Conservation (phyloP, 2,329 filamentous ascomycete species). For the Keithomyces neogunnii region DNA sequence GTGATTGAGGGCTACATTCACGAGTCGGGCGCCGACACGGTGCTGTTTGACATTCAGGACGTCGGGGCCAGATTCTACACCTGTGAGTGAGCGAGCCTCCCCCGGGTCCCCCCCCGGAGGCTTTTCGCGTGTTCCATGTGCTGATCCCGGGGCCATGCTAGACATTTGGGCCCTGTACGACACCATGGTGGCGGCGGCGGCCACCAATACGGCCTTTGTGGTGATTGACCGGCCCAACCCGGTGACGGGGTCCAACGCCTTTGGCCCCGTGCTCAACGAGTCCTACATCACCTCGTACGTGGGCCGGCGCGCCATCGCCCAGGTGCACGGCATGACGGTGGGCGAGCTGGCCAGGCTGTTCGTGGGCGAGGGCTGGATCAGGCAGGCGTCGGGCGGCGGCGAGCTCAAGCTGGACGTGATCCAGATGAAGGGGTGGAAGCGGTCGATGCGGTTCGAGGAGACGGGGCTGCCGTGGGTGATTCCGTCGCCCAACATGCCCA, state of each 20-base stretch:
- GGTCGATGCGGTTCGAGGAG: conserved; percentile 5
- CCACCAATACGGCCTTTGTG: conserved; percentile 3
- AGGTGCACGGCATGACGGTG: conserved; percentile 10
- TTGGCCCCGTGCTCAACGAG: conserved; percentile 1
- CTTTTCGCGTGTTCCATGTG: no score
- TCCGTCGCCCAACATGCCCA: conserved; percentile 10
- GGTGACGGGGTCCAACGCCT: conserved; percentile 6
- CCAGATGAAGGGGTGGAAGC: conserved; percentile 8
- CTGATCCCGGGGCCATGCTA: not conserved
- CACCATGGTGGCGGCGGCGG: conserved; percentile 7
- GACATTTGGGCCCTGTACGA: conserved; percentile 11
- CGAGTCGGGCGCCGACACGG: conserved; percentile 9
- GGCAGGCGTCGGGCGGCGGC: conserved; percentile 1
- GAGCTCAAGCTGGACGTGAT: conserved; percentile 3
- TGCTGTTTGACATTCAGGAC: conserved; percentile 7
- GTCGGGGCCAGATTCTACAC: conserved; percentile 10
- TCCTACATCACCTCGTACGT: not conserved
- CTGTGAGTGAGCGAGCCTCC: not conserved
- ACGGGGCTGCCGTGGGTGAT: conserved; percentile 9
- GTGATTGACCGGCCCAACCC: conserved; percentile 10
- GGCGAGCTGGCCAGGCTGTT: conserved; percentile 10
- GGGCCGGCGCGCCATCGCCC: conserved; percentile 7
- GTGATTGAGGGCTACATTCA: conserved; percentile 2
- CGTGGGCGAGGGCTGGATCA: conserved; percentile 9
- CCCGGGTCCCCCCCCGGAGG: no score